Percentiles rank a stretch among this genome's conserved stretches.
These are phyloP conservation scores for Trametes pubescens DNA, from an alignment of 1,284 basidiomycete genomes.

Conservation along the genomic window DNA sequence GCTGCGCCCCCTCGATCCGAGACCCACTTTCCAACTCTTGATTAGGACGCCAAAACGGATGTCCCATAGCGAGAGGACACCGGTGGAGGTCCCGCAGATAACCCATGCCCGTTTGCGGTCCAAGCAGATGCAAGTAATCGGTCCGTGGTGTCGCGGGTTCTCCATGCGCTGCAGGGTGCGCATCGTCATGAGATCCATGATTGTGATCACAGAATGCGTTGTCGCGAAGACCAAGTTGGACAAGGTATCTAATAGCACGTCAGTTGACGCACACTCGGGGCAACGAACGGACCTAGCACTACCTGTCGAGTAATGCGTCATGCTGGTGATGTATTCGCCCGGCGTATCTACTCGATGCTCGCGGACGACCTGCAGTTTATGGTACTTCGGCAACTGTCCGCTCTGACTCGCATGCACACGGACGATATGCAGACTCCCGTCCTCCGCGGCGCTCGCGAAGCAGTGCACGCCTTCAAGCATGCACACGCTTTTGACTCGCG, in stretches of 20 bases:
- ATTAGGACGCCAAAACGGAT: conserved; percentile 91
- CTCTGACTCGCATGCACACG: conserved; percentile 77
- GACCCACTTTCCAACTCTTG: conserved; percentile 86
- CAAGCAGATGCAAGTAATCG: conserved; percentile 85
- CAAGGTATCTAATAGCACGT: conserved; percentile 56
- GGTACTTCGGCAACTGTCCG: conserved; percentile 79
- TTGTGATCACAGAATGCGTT: conserved; percentile 77
- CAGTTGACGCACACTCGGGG: neutral
- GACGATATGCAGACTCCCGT: conserved; percentile 86
- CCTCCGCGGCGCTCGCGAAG: conserved; percentile 88
- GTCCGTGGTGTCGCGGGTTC: conserved; percentile 87
- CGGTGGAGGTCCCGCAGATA: conserved; percentile 85
- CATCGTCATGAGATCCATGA: conserved; percentile 92
- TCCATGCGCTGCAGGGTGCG: conserved; percentile 77
- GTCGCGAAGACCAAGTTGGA: conserved; percentile 89
- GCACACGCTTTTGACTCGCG: conserved; percentile 83
- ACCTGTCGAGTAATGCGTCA: conserved; percentile 83
- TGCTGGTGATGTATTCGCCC: conserved; percentile 81
- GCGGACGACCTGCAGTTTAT: conserved; percentile 77
- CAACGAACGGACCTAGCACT: conserved; percentile 27
- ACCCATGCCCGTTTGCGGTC: conserved; percentile 89
- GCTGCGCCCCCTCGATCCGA: conserved; percentile 58
- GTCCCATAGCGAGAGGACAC: conserved; percentile 92
- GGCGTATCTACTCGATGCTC: conserved; percentile 74
- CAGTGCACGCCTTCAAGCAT: conserved; percentile 87